These are phyloP conservation scores for Moesziomyces sp. DNA, from an alignment of 1,284 basidiomycete species.

Conservation along the genomic window DNA sequence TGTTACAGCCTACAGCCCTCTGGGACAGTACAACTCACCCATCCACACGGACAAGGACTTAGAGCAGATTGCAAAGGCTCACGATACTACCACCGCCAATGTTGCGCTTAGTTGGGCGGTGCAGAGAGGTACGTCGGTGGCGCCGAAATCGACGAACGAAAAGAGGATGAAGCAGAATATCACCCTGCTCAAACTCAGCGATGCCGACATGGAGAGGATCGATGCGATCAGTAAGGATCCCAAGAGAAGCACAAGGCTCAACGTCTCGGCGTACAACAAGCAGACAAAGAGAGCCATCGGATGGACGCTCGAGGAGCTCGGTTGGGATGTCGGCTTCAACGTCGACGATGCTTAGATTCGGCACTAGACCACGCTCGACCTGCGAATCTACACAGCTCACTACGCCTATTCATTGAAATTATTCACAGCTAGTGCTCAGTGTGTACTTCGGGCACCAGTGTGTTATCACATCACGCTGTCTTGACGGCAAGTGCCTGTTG, in stretches of 20 bases:
- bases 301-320: slow-evolving; percentile 54
- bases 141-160: slow-evolving; percentile 71
- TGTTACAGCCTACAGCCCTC: slow-evolving; percentile 83
- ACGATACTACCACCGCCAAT: slow-evolving; percentile 74
- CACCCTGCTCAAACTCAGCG: slow-evolving; percentile 75
- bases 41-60: slow-evolving; percentile 78
- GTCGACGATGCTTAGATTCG: neutral
- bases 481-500: too few species aligned
- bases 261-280: slow-evolving; percentile 27
- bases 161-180: slow-evolving; percentile 79
- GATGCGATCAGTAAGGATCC: slow-evolving; percentile 48
- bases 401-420: neutral
- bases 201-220: slow-evolving; percentile 72
- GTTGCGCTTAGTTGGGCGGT: slow-evolving; percentile 79
- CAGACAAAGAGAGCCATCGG: slow-evolving; percentile 37
- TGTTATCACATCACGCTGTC: neutral
- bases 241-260: slow-evolving; percentile 37
- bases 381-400: too few species aligned
- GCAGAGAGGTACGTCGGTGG: slow-evolving; percentile 70
- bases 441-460: neutral
- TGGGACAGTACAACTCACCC: slow-evolving; percentile 80
- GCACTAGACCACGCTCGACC: too few species aligned
- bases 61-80: slow-evolving; percentile 73
- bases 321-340: slow-evolving; percentile 52
- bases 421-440: neutral